Evolutionary conservation across 2,329 filamentous ascomycete species (phyloP).

Genomic region (Botryotinia narcissicola): DNA sequence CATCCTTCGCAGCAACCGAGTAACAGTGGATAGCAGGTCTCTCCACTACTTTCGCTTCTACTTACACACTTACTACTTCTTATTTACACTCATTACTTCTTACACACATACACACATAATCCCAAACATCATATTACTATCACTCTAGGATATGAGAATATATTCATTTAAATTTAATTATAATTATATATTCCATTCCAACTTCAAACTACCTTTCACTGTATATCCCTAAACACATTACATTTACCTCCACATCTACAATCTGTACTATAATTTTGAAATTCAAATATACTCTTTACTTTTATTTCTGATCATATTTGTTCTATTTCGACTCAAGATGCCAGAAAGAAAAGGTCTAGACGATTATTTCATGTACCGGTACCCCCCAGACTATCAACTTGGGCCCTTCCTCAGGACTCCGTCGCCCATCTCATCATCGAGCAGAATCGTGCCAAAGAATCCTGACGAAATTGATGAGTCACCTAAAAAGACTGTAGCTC

Average conservation of each 20-base stretch:
- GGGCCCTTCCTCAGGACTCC: no score
- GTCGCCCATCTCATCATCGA: no score
- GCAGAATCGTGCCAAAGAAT: not conserved
- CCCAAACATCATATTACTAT: not conserved
- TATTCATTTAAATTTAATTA: not conserved
- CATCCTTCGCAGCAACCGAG: not conserved
- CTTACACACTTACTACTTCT: not conserved
- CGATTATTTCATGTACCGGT: not conserved
- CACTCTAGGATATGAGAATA: not conserved
- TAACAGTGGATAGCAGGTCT: not conserved
- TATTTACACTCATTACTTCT: not conserved
- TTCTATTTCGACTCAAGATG: not conserved
- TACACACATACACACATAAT: not conserved
- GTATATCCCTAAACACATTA: not conserved
- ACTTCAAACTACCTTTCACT: not conserved
- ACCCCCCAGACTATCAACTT: no score
- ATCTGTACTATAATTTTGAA: not conserved
- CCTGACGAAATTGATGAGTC: not conserved
- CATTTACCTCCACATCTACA: not conserved
- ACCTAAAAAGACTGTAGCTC: not conserved
- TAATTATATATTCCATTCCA: not conserved
- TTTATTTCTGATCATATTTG: not conserved
- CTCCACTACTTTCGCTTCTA: not conserved
- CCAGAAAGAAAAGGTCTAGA: rapidly evolving
- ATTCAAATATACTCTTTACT: not conserved